These are phyloP conservation scores for Penicillium cinerascens DNA, from an alignment of 495 filamentous ascomycete species.

Conservation along the genomic window DNA sequence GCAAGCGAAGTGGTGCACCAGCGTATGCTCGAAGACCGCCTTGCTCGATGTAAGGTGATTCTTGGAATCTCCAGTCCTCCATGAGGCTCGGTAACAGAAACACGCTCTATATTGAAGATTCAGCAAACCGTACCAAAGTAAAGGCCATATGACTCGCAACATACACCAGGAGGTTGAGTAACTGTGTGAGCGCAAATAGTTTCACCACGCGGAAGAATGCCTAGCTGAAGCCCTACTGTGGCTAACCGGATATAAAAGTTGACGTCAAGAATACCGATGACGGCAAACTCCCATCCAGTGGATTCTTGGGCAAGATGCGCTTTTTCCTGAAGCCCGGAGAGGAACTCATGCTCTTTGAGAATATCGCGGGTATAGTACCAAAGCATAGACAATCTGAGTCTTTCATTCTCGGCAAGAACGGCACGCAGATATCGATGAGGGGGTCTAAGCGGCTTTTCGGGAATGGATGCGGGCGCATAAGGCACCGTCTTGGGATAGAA, in stretches of 20 bases:
- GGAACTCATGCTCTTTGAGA: slow-evolving; percentile 5
- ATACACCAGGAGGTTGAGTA: slow-evolving; percentile 15
- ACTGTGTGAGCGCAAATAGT: slow-evolving; percentile 17
- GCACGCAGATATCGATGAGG: slow-evolving; percentile 9
- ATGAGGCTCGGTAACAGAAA: slow-evolving; percentile 12
- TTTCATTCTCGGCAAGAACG: slow-evolving; percentile 9
- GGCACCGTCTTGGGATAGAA: slow-evolving; percentile 5
- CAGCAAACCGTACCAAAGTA: no score
- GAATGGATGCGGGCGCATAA: not conserved
- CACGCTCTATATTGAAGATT: slow-evolving; percentile 12
- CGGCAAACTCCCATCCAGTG: slow-evolving; percentile 12
- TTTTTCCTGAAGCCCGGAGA: slow-evolving; percentile 15
- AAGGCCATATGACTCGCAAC: slow-evolving; percentile 1
- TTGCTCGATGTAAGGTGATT: slow-evolving; percentile 10
- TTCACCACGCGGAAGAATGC: slow-evolving; percentile 16
- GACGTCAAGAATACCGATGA: slow-evolving; percentile 16
- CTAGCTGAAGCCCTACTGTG: slow-evolving; percentile 12
- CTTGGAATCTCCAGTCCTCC: slow-evolving; percentile 19
- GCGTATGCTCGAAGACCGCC: slow-evolving; percentile 14
- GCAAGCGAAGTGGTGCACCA: slow-evolving; percentile 15
- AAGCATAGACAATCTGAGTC: slow-evolving; percentile 15
- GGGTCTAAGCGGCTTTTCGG: not conserved
- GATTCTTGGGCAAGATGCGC: slow-evolving; percentile 13
- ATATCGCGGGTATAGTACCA: slow-evolving; percentile 19
- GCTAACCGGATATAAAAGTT: slow-evolving; percentile 15